Evolutionary conservation across 2,329 filamentous ascomycete genomes (phyloP), one percentile per base, ranked within the genome.

Genomic region (Pyrenophora tritici-repentis): DNA sequence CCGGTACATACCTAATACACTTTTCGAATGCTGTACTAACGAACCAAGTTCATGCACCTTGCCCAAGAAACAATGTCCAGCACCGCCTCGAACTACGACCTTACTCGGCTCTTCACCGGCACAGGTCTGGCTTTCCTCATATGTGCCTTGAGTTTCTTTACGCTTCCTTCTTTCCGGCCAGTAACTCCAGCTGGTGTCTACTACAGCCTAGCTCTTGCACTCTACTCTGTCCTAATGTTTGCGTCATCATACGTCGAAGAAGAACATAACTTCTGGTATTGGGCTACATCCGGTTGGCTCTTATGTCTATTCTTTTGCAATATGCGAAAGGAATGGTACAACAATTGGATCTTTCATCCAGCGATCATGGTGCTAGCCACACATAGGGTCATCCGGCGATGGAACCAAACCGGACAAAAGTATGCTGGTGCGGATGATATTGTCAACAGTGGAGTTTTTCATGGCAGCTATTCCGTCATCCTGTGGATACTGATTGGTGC

Each of bases 261-360:
- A 75, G 94, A 99, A 72, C 94, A 99, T 42, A 91, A 97, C 61
- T 97, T 96, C 71, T 99, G 94, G 94, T 97, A 99, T 75, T 97
- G 93, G 91, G 76, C 85, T 1, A 83, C 87, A 0, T 86, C 88
- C 0, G 82, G 84, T 6, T 95, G 89, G 89, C 74, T 80, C 37
- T 71, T 78, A 48, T 77, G 78, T 50, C 70, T 85, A 10, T 77
- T 79, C 59, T 57, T 78, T 33, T 73, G 58, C 58, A 66, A 62
- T 18, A 58, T 65, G 38, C 71, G 69, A 3, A 68, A 70, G 41
- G 51, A 66, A 24, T 67, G 65, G 63, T 59, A 53, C 17, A 55
- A 17, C 1, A 55, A 53, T 12, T 65, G 66, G 55, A 37, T 67
- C 4, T 65, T 72, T 17, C 68, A 73, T 38, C 67, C 70, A 1